Evolutionary conservation across 495 filamentous ascomycete species (phyloP).

Genomic region (Neurospora sp.): DNA sequence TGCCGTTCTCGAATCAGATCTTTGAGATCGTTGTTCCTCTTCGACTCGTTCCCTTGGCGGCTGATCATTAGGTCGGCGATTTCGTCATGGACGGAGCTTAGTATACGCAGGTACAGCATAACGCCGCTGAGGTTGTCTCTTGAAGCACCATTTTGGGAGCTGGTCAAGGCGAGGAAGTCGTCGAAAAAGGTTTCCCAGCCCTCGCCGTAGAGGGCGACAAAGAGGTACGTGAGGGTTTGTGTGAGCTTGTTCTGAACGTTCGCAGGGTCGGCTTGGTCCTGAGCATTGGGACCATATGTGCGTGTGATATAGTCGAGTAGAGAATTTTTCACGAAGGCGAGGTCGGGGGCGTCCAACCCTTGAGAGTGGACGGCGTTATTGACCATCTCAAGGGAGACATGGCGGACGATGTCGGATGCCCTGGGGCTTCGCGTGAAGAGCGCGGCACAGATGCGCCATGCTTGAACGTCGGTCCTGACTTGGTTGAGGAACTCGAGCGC

Average conservation of each 20-base stretch:
- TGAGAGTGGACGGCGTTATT: conserved; percentile 78
- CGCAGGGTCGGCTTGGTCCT: conserved; percentile 49
- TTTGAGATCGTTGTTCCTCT: conserved; percentile 74
- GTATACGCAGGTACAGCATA: conserved; percentile 77
- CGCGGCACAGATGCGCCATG: conserved; percentile 75
- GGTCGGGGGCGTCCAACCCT: conserved; percentile 53
- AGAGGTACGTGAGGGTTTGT: conserved; percentile 88
- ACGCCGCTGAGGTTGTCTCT: conserved; percentile 67
- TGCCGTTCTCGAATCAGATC: conserved; percentile 79
- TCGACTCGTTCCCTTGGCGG: conserved; percentile 61
- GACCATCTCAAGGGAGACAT: conserved; percentile 80
- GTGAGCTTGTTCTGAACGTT: conserved; percentile 93
- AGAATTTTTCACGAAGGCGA: conserved; percentile 62
- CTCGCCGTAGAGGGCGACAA: conserved; percentile 70
- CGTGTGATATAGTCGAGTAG: conserved; percentile 67
- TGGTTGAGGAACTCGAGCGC: conserved; percentile 82
- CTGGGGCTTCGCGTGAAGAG: conserved; percentile 80
- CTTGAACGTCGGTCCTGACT: conserved; percentile 64
- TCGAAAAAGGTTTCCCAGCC: conserved; percentile 84
- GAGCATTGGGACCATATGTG: conserved; percentile 52
- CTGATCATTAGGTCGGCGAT: conserved; percentile 87
- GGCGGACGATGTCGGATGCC: conserved; percentile 71
- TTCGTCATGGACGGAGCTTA: conserved; percentile 88
- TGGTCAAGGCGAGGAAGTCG: conserved; percentile 66
- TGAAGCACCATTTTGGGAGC: conserved; percentile 38